Percentiles rank a stretch among this genome's conserved stretches.
phyloP scores from a whole-genome alignment of 148 eudicot species.

The Persicaria tinctoria region DNA sequence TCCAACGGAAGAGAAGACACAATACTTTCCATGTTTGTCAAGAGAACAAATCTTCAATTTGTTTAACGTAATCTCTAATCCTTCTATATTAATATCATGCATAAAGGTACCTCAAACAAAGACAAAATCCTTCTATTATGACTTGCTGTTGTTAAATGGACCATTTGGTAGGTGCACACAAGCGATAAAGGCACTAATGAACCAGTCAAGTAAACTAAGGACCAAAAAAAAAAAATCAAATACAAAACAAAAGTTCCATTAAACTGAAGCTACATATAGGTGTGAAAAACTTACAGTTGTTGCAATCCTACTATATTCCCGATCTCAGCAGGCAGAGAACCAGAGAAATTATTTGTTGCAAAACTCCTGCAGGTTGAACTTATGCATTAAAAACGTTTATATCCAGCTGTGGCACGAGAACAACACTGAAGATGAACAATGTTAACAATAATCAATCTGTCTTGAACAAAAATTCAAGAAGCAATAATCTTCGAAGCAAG shows the following conservation, averaged over 20 bases:
- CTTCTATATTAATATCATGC: no score
- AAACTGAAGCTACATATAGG: neutral
- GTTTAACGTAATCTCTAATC: no score
- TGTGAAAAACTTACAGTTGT: conserved; percentile 42
- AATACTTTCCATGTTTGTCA: no score
- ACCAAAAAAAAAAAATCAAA: no score
- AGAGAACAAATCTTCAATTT: no score
- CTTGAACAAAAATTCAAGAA: neutral
- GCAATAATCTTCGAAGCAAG: no score
- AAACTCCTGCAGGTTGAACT: conserved; percentile 36
- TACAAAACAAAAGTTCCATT: neutral
- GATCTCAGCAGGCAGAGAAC: conserved; percentile 65
- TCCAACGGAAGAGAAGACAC: no score
- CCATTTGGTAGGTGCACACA: neutral
- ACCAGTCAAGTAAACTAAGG: neutral
- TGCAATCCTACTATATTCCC: conserved; percentile 46
- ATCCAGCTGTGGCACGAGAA: neutral
- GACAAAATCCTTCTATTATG: no score
- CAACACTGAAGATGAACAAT: neutral
- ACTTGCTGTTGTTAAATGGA: neutral
- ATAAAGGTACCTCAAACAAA: no score
- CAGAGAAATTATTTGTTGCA: conserved; percentile 61
- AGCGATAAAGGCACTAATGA: neutral
- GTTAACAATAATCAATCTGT: neutral
- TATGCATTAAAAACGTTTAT: neutral